Conservation (phyloP, 2,329 filamentous ascomycete genomes). For the Aspergillus felis region DNA sequence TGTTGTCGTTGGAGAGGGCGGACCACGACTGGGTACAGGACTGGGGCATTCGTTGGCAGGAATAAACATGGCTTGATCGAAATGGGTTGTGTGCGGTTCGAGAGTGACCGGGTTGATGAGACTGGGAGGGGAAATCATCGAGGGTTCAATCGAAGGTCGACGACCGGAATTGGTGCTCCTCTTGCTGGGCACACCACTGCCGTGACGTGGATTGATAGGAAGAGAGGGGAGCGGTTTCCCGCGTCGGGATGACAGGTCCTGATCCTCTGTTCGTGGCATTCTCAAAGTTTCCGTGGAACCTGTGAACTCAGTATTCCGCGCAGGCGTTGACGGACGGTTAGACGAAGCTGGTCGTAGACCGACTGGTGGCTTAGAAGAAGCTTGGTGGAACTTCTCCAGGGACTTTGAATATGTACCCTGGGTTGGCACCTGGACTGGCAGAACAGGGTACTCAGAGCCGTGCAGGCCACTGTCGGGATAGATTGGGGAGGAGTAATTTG, state of each 20-base stretch:
- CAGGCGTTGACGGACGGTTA: conserved; percentile 21
- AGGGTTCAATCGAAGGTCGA: conserved; percentile 32
- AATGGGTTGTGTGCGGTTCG: conserved; percentile 37
- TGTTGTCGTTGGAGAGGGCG: conserved; percentile 29
- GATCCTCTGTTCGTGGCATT: conserved; percentile 25
- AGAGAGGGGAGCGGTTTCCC: conserved; percentile 31
- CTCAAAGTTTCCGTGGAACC: conserved; percentile 26
- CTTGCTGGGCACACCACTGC: conserved; percentile 15
- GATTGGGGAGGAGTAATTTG: conserved; percentile 28
- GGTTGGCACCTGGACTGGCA: conserved; percentile 16
- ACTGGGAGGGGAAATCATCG: conserved; percentile 37
- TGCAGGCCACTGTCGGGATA: conserved; percentile 26
- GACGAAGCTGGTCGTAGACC: conserved; percentile 19
- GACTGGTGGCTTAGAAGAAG: conserved; percentile 16
- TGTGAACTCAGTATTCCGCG: conserved; percentile 16
- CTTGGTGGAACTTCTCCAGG: conserved; percentile 21
- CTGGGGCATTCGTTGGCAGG: conserved; percentile 35
- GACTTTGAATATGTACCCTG: conserved; percentile 13
- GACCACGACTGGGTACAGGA: conserved; percentile 31
- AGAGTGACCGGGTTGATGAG: conserved; percentile 37
- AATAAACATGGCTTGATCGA: conserved; percentile 40
- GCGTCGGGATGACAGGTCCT: conserved; percentile 25
- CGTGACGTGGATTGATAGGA: conserved; percentile 25
- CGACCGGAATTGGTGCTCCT: conserved; percentile 22
- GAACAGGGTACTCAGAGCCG: conserved; percentile 23